phyloP scores from a whole-genome alignment of 2,329 filamentous ascomycete genomes.

The Macrophomina pseudophaseolina region DNA sequence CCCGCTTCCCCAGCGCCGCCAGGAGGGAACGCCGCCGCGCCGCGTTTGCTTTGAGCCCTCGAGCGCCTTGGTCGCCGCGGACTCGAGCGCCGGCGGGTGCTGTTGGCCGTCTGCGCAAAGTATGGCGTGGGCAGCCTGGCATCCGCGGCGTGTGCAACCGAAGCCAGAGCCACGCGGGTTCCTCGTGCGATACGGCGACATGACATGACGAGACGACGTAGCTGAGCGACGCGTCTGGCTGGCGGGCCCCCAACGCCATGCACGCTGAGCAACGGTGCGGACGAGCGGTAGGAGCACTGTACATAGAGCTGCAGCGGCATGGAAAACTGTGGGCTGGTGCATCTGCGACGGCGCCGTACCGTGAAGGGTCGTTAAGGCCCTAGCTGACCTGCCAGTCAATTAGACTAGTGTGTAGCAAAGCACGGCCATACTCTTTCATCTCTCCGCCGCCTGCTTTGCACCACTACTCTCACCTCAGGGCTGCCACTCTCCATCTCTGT shows the following conservation, averaged over 20 bases:
- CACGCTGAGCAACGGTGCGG: background rate
- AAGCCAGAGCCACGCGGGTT: slow-evolving; percentile 24
- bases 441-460: slow-evolving; percentile 5
- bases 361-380: background rate
- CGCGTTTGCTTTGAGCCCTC: background rate
- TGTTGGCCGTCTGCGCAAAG: slow-evolving; percentile 8
- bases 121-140: background rate
- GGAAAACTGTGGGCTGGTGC: background rate
- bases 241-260: background rate
- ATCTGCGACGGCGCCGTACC: background rate
- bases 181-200: slow-evolving; percentile 17
- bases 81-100: background rate
- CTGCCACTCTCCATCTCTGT: slow-evolving; percentile 24
- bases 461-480: slow-evolving; percentile 13
- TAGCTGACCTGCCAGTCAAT: background rate
- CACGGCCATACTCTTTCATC: slow-evolving; percentile 14
- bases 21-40: background rate
- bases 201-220: slow-evolving; percentile 10
- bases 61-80: slow-evolving; percentile 5
- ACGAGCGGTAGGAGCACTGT: background rate
- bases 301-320: background rate
- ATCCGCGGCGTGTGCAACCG: slow-evolving; percentile 15
- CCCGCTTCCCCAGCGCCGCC: slow-evolving; percentile 2
- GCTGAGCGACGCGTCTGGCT: background rate
- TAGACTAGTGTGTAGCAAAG: background rate